These are phyloP conservation scores for Rosa lucieae DNA, from an alignment of 306 rosid species.

Conservation along the genomic window DNA sequence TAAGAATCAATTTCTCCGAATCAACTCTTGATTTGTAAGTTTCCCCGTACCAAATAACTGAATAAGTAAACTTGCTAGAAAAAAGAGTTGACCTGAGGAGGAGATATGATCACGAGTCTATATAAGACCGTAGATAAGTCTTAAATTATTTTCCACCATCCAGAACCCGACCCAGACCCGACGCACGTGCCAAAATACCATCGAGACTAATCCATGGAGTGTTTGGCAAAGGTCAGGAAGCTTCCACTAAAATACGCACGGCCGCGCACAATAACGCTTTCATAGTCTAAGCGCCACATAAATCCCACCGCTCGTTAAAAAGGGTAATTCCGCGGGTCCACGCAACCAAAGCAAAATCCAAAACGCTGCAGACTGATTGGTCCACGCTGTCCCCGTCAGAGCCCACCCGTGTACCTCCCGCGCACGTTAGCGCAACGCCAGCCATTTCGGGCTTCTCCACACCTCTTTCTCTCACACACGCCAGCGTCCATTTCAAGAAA, in stretches of 20 bases:
- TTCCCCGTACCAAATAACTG: no score
- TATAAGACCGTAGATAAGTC: no score
- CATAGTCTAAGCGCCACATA: conserved; percentile 30
- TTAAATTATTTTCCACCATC: not conserved
- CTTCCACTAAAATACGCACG: not conserved
- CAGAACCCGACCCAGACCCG: not conserved
- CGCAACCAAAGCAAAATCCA: not conserved
- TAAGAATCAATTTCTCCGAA: no score
- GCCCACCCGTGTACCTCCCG: not conserved
- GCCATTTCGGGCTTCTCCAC: not conserved
- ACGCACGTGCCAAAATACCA: conserved; percentile 5
- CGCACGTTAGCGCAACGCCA: conserved; percentile 9
- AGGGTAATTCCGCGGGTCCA: conserved; percentile 11
- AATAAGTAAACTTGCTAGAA: no score
- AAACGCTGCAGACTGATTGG: conserved; percentile 17
- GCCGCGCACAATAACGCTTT: not conserved
- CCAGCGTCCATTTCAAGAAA: conserved; percentile 10
- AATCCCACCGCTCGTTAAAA: no score
- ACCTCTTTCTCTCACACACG: not conserved
- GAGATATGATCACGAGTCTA: no score
- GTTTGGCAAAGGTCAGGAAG: not conserved
- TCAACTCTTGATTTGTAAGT: no score
- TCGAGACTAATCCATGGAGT: not conserved
- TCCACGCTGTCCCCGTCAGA: conserved; percentile 6
- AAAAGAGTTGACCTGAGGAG: no score